Conservation (phyloP, 805 yeast species). For the Ogataea angusta region DNA sequence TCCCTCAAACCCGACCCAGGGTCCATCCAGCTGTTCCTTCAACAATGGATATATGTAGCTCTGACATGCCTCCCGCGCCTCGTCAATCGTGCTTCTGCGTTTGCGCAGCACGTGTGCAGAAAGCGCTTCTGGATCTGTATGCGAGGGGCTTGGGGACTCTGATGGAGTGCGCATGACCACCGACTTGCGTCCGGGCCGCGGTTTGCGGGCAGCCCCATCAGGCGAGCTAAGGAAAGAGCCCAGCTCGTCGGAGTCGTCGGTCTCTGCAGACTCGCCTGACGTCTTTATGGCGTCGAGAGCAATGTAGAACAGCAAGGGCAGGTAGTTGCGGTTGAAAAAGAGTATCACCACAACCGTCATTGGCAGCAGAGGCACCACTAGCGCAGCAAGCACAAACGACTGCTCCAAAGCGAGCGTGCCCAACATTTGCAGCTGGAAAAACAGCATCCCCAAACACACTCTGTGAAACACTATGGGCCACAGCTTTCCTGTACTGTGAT, state of each 20-base stretch:
- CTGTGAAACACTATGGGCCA: conserved; percentile 64
- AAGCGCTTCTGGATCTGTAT: conserved; percentile 2
- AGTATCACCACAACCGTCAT: conserved; percentile 43
- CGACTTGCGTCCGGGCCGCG: conserved; percentile 10
- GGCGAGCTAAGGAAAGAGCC: conserved; percentile 14
- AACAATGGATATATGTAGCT: conserved; percentile 50
- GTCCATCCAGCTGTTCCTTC: conserved; percentile 48
- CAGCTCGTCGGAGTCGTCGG: conserved; percentile 21
- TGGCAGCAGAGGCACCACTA: conserved; percentile 48
- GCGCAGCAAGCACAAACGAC: conserved; percentile 46
- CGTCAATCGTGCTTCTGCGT: conserved; percentile 53
- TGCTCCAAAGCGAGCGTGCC: conserved; percentile 62
- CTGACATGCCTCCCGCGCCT: conserved; percentile 49
- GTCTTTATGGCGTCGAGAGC: conserved; percentile 56
- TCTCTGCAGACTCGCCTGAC: conserved; percentile 31
- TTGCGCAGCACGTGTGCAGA: conserved; percentile 18
- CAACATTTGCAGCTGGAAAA: conserved; percentile 60
- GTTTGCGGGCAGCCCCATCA: conserved; percentile 1
- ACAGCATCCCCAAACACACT: conserved; percentile 50
- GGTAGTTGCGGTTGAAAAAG: conserved; percentile 52
- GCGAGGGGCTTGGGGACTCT: conserved; percentile 8
- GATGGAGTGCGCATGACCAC: conserved; percentile 12
- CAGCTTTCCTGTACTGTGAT: conserved; percentile 63
- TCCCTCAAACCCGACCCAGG: conserved; percentile 56
- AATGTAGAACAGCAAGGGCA: conserved; percentile 52